These are phyloP conservation scores for Candida dendrica DNA, from an alignment of 805 yeast species.

Conservation along the genomic window DNA sequence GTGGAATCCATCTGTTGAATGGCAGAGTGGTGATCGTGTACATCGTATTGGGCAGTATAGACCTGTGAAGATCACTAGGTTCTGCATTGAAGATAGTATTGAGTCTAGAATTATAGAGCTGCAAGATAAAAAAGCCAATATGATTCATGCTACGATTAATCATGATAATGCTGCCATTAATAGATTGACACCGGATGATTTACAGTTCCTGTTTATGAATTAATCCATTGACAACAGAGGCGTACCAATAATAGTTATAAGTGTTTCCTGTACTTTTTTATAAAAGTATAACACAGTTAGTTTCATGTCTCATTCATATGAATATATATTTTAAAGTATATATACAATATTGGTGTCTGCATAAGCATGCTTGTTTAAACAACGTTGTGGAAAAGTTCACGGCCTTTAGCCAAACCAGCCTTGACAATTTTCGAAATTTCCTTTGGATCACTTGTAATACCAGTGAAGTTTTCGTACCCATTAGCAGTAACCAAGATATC, in stretches of 20 bases:
- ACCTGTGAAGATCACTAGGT: constrained; percentile 87
- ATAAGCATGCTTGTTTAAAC: constrained; percentile 6
- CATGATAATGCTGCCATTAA: constrained; percentile 88
- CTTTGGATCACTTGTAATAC: constrained; percentile 76
- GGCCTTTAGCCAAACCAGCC: constrained; percentile 57
- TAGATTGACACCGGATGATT: constrained; percentile 84
- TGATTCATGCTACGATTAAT: constrained; percentile 95
- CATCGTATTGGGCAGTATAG: constrained; percentile 95
- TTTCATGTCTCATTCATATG: too few species aligned
- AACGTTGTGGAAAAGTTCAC: constrained; percentile 49
- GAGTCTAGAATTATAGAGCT: constrained; percentile 93
- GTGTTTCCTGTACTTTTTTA: too few species aligned
- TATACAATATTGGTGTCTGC: not conserved
- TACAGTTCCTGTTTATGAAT: constrained; percentile 89
- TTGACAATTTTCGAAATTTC: constrained; percentile 75
- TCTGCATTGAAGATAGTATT: constrained; percentile 93
- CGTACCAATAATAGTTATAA: too few species aligned
- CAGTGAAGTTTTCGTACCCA: constrained; percentile 79
- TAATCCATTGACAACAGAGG: constrained; percentile 22
- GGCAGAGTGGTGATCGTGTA: constrained; percentile 97
- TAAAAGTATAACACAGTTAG: too few species aligned
- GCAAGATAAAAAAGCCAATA: constrained; percentile 95
- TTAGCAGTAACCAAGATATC: constrained; percentile 71
- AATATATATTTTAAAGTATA: too few species aligned
- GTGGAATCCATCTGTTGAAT: constrained; percentile 99